Base-by-base conservation (phyloP, 768 basidiomycete genomes). In the Gloeostereum incarnatum region DNA sequence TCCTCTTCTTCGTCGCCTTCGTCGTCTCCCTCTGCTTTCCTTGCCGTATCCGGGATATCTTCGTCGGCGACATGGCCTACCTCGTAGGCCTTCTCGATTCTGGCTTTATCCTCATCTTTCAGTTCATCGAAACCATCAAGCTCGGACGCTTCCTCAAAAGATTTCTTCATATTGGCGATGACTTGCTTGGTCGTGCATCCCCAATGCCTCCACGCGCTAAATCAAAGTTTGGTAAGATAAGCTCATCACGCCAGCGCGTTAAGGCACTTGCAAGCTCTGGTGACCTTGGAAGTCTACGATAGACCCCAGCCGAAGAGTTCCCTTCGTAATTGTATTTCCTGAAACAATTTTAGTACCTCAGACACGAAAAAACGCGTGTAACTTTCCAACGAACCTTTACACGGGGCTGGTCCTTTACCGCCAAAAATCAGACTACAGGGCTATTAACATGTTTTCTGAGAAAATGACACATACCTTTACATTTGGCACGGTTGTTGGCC, bases 91-190 rank as follows among this genome's bases (percentile, higher is more conserved):
- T 69, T 74, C 40, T 55, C 61, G 29, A 96, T 55, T 42, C 76
- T 80, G 4, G 66, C 74, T 57, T 93, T 67, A 53, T 93, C 89
- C 30, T 75, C 81, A 1, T 66, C 60, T 0, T 50, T 61, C 32
- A 91, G 68, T 0, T 80, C 81, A 14, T 90, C 86, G 56, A 71
- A 94, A 14, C 92, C 92, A 53, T 97, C 92, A 25, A 94, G 62
- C 1, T 92, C 88, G 7, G 71, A 66, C 0, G 76, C 64, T 4
- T 65, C 65, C 1, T 66, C 63, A 44, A 83, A 70, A 2, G 62
- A 57, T 9, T 65, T 65, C 60, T 90, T 84, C 57, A 86, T 65
- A 53, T 90, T 92, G 16, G 51, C 53, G 22, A 94, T 49, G 35
- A 91, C 75, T 50, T 71, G 76, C 14, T 66, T 31, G 0, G 89